Evolutionary conservation across 2,329 filamentous ascomycete species (phyloP), one percentile per base, ranked within the genome.

Genomic region (Fusarium kyushuense): DNA sequence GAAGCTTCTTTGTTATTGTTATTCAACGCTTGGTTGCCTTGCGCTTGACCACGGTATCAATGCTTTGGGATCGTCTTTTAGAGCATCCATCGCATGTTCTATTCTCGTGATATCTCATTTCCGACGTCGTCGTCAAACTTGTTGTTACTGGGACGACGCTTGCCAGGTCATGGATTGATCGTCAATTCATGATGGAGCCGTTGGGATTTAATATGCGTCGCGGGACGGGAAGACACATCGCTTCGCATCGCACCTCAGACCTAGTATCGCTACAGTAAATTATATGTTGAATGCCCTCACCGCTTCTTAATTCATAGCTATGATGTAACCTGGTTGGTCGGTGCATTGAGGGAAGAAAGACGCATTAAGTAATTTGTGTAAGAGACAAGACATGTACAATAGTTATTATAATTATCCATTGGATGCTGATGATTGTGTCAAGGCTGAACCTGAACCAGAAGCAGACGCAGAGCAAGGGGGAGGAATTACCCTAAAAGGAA

Each of bases 91-190:
- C 27, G 42, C 35, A 23, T 41, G 33, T 58, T 61, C 47, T 53
- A 42, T 57, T 67, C 30, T 68, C 45, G 25, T 46, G 52, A 47
- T 58, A 48, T 42, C 47, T 63, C 51, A 58, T 64, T 58, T 70
- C 40, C 43, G 27, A 36, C 43, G 35, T 57, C 27, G 41, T 46
- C 58, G 54, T 63, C 27, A 17, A 52, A 54, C 23, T 54, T 40
- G 21, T 54, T 47, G 71, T 73, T 73, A 73, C 71, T 72, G 64
- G 71, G 71, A 70, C 71, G 71, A 73, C 71, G 64, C 58, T 49
- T 49, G 12, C 33, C 32, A 49, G 47, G 32, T 49, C 47, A 49
- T 49, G 47, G 47, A 38, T 38, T 38, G 32, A 49, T 49, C 17
- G 32, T 38, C 47, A 49, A 55, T 48, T 48, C 49, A 54, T 58